Evolutionary conservation across 495 filamentous ascomycete genomes (phyloP).

Genomic region (Lasiosphaeris hirsuta): DNA sequence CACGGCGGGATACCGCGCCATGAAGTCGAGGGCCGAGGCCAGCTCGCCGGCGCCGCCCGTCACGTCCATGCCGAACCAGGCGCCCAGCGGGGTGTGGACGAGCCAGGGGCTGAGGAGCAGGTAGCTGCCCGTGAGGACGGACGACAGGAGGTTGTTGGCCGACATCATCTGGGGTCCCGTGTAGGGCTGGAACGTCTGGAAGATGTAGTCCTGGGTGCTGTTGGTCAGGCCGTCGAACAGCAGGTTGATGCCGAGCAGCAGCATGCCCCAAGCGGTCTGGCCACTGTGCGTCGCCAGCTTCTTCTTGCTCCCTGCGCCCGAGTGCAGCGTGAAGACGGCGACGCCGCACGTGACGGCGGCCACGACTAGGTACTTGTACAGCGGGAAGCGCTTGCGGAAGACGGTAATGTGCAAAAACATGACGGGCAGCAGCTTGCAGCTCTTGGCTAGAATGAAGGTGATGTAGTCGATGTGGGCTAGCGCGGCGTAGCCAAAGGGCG

Average conservation of each 20-base stretch:
- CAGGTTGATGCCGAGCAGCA: slow-evolving; percentile 85
- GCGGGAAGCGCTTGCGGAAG: slow-evolving; percentile 83
- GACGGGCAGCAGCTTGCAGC: slow-evolving; percentile 94
- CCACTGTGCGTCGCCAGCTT: slow-evolving; percentile 35
- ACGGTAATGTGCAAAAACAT: slow-evolving; percentile 94
- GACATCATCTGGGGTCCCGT: slow-evolving; percentile 98
- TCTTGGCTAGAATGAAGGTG: slow-evolving; percentile 96
- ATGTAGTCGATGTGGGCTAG: slow-evolving; percentile 97
- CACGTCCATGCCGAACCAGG: slow-evolving; percentile 64
- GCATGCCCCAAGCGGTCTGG: slow-evolving; percentile 66
- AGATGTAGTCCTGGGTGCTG: slow-evolving; percentile 94
- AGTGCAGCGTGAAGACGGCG: slow-evolving; percentile 90
- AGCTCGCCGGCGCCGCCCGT: slow-evolving; percentile 64
- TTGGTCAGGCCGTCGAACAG: slow-evolving; percentile 96
- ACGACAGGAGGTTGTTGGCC: slow-evolving; percentile 86
- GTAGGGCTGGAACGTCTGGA: slow-evolving; percentile 70
- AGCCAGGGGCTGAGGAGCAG: slow-evolving; percentile 76
- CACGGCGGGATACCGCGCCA: slow-evolving; percentile 71
- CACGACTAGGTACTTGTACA: slow-evolving; percentile 96
- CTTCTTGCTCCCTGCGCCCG: slow-evolving; percentile 63
- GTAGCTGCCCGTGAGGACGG: slow-evolving; percentile 68
- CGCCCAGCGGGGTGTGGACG: slow-evolving; percentile 59
- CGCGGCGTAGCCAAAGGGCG: slow-evolving; percentile 91
- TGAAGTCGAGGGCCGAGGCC: slow-evolving; percentile 71
- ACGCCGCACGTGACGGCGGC: slow-evolving; percentile 86